Base-by-base conservation (phyloP, 2,329 filamentous ascomycete genomes). In the Xylaria sp. region DNA sequence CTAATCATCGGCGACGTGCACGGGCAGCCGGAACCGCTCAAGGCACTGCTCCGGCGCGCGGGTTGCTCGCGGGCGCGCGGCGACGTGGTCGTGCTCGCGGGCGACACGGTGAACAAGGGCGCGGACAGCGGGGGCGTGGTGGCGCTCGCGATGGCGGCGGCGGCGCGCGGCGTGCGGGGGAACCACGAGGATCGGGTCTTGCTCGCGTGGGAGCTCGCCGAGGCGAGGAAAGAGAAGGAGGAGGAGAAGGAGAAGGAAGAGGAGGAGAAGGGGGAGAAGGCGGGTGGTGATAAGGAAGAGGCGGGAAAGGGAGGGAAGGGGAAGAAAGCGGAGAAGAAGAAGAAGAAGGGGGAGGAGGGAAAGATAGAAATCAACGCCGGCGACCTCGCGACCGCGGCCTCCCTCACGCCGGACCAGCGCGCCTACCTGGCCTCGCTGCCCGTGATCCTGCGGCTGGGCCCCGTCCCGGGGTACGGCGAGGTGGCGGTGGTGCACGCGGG, bases 1-100 rank as follows among this genome's bases (percentile, higher is more conserved):
- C 77, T 97, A 29, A 79, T 97, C 56, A 79, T 97, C 29, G 93
- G 94, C 50, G 94, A 99, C 74, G 91, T 97, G 13, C 93, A 97
- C 74, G 94, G 94, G 44, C 94, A 94, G 77, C 84, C 84, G 63
- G 70, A 81, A 11, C 83, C 91, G 57, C 78, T 91, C 68, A 73
- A 78, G 69, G 69, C 78, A 16, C 78, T 97, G 11, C 80, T 97
- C 21, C 69, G 80, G 4, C 86, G 90, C 66, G 75, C 89, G 19
- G 69, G 50, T 13, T 70, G 78, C 16, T 93, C 91, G 71, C 71
- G 87, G 34, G 50, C 73, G 21, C 74, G 78, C 13, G 77, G 74
- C 44, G 93, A 96, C 70, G 89, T 93, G 67, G 74, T 96, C 38
- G 78, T 96, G 18, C 78, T 93, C 42, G 80, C 85, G 1, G 91